Evolutionary conservation across 805 yeast genomes (phyloP).

Genomic region (Torulaspora microellipsoides): DNA sequence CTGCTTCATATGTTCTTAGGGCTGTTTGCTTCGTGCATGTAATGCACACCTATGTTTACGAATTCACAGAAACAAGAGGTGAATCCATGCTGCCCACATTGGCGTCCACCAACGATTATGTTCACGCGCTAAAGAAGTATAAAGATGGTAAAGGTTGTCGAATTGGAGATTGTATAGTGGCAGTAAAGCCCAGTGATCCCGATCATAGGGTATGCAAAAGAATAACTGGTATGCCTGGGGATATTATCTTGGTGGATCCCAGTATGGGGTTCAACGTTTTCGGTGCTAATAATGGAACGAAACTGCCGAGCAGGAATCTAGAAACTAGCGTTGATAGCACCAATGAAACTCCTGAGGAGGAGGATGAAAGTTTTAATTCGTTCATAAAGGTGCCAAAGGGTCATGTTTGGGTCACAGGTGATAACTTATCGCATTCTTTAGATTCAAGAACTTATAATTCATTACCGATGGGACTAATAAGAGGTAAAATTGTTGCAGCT

Average conservation of each 20-base stretch:
- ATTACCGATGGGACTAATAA: constrained; percentile 82
- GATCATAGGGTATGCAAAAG: constrained; percentile 84
- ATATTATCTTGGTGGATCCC: constrained; percentile 76
- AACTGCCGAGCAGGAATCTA: neutral
- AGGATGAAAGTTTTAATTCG: constrained; percentile 34
- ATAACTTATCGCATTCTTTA: constrained; percentile 77
- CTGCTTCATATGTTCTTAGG: constrained; percentile 49
- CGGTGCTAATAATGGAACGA: constrained; percentile 8
- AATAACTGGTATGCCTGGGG: constrained; percentile 96
- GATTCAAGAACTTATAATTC: constrained; percentile 88
- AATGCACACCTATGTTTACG: constrained; percentile 60
- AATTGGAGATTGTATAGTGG: constrained; percentile 86
- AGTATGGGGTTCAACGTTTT: constrained; percentile 46
- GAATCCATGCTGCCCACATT: constrained; percentile 95
- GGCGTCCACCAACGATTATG: constrained; percentile 68
- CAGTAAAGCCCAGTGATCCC: constrained; percentile 86
- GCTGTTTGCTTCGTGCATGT: constrained; percentile 67
- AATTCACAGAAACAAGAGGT: constrained; percentile 79
- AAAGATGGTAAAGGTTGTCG: constrained; percentile 59
- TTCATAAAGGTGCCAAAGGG: constrained; percentile 84
- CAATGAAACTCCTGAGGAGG: constrained; percentile 5
- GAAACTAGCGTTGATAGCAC: neutral
- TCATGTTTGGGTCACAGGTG: constrained; percentile 97
- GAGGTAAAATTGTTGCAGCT: constrained; percentile 82
- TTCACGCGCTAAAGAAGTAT: constrained; percentile 63